Evolutionary conservation across 345 rosid species (phyloP).

Genomic region (Syzygium oleosum): DNA sequence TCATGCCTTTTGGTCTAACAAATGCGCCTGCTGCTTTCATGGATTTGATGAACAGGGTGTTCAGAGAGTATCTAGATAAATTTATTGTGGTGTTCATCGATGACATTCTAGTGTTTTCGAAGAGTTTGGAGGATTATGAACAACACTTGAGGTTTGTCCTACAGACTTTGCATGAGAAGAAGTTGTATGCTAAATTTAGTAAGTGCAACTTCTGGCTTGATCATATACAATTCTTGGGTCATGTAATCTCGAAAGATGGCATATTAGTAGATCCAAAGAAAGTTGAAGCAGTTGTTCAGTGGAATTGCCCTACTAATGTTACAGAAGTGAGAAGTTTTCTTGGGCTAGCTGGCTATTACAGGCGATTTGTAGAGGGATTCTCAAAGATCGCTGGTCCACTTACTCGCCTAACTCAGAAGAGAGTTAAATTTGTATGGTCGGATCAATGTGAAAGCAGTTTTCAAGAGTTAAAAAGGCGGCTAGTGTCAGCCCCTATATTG

Average conservation of each 20-base stretch:
- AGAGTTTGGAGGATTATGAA: too few species aligned
- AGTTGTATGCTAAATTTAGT: background rate
- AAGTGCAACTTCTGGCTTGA: background rate
- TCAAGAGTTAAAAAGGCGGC: background rate
- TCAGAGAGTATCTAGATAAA: too few species aligned
- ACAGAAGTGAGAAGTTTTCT: background rate
- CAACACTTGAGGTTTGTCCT: background rate
- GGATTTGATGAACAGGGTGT: too few species aligned
- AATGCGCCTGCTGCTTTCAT: too few species aligned
- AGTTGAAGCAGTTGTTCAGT: background rate
- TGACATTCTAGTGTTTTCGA: too few species aligned
- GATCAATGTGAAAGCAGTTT: background rate
- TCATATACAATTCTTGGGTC: background rate
- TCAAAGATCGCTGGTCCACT: background rate
- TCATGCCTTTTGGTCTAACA: too few species aligned
- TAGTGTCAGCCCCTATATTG: background rate
- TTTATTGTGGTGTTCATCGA: too few species aligned
- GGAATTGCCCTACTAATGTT: background rate
- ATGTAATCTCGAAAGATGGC: background rate
- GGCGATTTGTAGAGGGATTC: background rate
- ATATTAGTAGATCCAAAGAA: background rate
- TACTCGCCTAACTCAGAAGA: background rate
- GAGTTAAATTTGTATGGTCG: background rate
- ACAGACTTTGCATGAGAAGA: background rate
- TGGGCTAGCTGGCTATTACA: background rate